These are phyloP conservation scores for Quillaja saponaria DNA, from an alignment of 306 rosid species.

Conservation along the genomic window DNA sequence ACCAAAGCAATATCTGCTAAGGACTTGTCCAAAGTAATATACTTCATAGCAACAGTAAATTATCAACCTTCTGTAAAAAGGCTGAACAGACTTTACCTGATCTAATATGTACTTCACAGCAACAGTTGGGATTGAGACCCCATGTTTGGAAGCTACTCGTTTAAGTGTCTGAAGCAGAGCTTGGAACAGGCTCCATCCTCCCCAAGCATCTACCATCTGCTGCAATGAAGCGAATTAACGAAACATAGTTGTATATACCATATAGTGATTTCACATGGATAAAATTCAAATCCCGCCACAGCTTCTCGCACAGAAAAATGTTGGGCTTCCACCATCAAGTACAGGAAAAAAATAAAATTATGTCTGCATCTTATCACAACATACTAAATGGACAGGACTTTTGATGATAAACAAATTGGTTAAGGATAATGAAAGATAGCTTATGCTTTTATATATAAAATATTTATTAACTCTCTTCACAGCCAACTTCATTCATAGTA, in stretches of 20 bases:
- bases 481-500: no score
- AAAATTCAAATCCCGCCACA: conserved; percentile 8
- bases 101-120: conserved; percentile 80
- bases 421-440: no score
- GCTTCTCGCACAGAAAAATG: conserved; percentile 19
- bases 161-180: conserved; percentile 80
- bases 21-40: conserved; percentile 4
- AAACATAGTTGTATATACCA: conserved; percentile 21
- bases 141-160: conserved; percentile 74
- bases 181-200: conserved; percentile 91
- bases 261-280: conserved; percentile 10
- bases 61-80: not conserved
- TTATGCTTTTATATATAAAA: no score
- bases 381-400: no score
- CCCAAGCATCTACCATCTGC: conserved; percentile 98
- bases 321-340: conserved; percentile 20
- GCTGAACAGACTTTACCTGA: conserved; percentile 55
- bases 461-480: no score
- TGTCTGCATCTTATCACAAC: no score
- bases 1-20: not conserved
- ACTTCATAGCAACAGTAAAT: not conserved
- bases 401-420: no score
- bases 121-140: conserved; percentile 76
- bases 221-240: conserved; percentile 21
- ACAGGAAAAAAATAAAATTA: no score